phyloP scores from a whole-genome alignment of 345 rosid species.

The Boechera stricta region DNA sequence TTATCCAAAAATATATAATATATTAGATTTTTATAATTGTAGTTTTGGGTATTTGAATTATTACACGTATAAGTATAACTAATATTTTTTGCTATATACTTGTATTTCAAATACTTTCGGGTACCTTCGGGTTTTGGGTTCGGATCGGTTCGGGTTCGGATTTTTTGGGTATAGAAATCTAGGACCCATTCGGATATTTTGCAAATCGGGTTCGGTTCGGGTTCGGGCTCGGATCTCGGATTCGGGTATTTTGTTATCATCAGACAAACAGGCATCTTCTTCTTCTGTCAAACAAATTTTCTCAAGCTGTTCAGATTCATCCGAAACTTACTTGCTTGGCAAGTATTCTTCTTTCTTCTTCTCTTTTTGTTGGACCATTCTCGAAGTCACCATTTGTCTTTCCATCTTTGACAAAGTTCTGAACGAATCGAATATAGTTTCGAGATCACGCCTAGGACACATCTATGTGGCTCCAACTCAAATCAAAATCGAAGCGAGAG shows the following conservation, averaged over 20 bases:
- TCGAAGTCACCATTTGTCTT: conserved; percentile 2
- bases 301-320: conserved; percentile 32
- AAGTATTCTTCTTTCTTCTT: background rate
- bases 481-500: background rate
- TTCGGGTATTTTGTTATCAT: conserved; percentile 21
- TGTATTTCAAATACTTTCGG: no score
- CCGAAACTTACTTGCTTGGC: conserved; percentile 18
- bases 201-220: no score
- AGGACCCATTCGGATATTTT: no score
- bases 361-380: conserved; percentile 8
- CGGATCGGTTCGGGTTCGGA: no score
- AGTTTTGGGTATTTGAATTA: no score
- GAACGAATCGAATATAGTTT: background rate
- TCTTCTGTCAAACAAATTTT: conserved; percentile 33
- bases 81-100: no score
- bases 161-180: no score
- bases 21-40: no score
- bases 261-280: conserved; percentile 41
- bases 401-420: conserved; percentile 25
- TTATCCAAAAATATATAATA: no score
- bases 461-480: conserved; percentile 6
- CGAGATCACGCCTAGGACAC: conserved; percentile 8
- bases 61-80: no score
- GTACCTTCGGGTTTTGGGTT: no score
- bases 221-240: no score